phyloP scores from a whole-genome alignment of 305 asterid species.

The Plantago rigida region DNA sequence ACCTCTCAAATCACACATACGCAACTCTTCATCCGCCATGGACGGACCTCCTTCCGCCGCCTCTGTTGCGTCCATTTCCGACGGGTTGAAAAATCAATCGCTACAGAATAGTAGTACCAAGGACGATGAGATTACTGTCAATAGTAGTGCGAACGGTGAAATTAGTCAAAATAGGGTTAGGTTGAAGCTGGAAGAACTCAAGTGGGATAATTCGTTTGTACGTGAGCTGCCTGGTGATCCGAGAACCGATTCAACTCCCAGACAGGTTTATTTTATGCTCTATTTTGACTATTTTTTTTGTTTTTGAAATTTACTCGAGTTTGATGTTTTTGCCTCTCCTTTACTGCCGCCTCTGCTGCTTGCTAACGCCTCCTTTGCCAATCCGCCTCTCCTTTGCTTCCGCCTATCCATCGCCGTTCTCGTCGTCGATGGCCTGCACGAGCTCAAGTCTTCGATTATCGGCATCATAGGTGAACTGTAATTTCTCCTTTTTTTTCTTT shows the following conservation, averaged over 20 bases:
- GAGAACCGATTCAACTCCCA: constrained; percentile 56
- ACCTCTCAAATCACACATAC: constrained; percentile 23
- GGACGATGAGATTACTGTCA: constrained; percentile 7
- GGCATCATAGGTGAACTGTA: constrained; percentile 41
- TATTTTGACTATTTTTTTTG: background rate
- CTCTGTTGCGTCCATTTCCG: constrained; percentile 49
- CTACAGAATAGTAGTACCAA: constrained; percentile 23
- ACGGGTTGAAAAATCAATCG: constrained; percentile 51
- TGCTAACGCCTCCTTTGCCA: too few relatives aligned
- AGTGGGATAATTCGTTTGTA: constrained; percentile 86
- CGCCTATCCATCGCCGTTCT: too few relatives aligned
- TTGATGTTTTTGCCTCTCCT: too few relatives aligned
- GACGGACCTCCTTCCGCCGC: constrained; percentile 32
- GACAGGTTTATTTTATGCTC: constrained; percentile 49
- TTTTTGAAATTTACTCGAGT: background rate
- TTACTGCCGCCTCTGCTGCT: too few relatives aligned
- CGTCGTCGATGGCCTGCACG: constrained; percentile 60
- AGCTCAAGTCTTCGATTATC: constrained; percentile 47
- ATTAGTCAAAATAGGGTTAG: constrained; percentile 27
- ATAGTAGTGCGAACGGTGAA: background rate
- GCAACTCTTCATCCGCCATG: constrained; percentile 37
- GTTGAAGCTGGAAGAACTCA: constrained; percentile 71
- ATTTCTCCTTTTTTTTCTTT: background rate
- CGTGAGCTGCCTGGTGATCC: constrained; percentile 92
- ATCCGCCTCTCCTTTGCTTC: too few relatives aligned